These are phyloP conservation scores for Melaleuca alternifolia DNA, from an alignment of 345 rosid species.

Conservation along the genomic window DNA sequence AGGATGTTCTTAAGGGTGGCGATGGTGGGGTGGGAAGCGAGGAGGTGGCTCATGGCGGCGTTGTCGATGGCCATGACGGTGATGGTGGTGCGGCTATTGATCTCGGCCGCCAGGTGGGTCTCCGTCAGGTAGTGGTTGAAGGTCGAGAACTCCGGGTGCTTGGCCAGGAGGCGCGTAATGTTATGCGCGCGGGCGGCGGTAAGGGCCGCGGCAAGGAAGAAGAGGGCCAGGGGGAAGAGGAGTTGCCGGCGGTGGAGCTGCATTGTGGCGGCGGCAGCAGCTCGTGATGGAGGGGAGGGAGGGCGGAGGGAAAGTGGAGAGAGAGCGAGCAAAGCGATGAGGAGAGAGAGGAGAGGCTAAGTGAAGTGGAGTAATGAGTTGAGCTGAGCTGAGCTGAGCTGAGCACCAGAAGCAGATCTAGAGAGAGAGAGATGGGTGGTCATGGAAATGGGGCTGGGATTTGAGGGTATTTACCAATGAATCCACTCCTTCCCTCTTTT, in stretches of 20 bases:
- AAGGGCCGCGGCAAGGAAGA: slow-evolving; percentile 7
- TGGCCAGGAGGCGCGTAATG: slow-evolving; percentile 61
- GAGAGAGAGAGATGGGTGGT: background rate
- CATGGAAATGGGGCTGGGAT: background rate
- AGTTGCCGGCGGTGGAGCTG: background rate
- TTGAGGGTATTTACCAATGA: background rate
- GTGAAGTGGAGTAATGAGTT: background rate
- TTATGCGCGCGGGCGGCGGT: slow-evolving; percentile 47
- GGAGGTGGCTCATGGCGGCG: slow-evolving; percentile 62
- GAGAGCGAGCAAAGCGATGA: background rate
- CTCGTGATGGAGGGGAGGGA: background rate
- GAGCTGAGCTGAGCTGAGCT: background rate
- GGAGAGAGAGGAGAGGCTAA: background rate
- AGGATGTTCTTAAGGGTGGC: slow-evolving; percentile 76
- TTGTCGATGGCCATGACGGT: slow-evolving; percentile 85
- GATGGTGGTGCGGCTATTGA: slow-evolving; percentile 78
- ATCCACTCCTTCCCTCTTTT: background rate
- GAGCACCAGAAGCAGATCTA: background rate
- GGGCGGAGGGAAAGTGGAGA: background rate
- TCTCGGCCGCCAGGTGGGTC: slow-evolving; percentile 86
- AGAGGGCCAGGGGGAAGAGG: slow-evolving; percentile 2
- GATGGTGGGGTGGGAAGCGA: slow-evolving; percentile 52
- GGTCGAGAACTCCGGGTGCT: slow-evolving; percentile 77
- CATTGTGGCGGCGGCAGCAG: slow-evolving; percentile 1
- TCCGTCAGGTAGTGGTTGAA: slow-evolving; percentile 75